Evolutionary conservation across 805 yeast species (phyloP), one percentile per base, ranked within the genome.

Genomic region (Nakazawaea populi): DNA sequence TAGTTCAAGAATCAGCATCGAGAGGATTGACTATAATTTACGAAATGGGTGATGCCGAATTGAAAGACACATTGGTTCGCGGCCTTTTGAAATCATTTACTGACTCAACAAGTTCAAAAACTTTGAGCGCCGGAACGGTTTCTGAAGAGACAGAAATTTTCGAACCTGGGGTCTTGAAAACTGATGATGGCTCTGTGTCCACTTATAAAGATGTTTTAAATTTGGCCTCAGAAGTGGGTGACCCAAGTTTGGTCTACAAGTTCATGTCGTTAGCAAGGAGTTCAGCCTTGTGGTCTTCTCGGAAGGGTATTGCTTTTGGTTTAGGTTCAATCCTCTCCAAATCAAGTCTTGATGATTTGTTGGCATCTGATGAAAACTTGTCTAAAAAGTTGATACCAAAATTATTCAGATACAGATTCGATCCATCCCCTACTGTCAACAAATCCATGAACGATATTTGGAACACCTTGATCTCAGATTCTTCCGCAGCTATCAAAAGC

Each of bases 291-390:
- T 92, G 99, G 99, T 80, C 95, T 0, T 87, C 97, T 0, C 75
- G 96, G 63, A 88, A 87, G 56, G 99, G 98, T 47, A 82, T 90
- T 60, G 98, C 98, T 0, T 92, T 88, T 70, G 97, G 98, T 0
- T 72, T 92, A 37, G 92, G 96, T 8, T 83, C 89, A 0, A 84
- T 92, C 43, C 69, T 92, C 63, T 85, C 96, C 2, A 88, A 87
- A 58, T 75, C 91, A 0, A 83, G 87, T 53, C 70, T 92, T 47
- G 87, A 85, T 54, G 76, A 79, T 9, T 67, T 87, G 59, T 63
- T 89, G 27, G 56, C 73, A 1, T 71, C 79, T 1, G 82, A 89
- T 59, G 66, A 76, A 3, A 65, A 67, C 1, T 67, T 87, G 29
- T 73, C 92, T 0, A 68, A 70, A 40, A 75, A 79, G 43, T 74